Evolutionary conservation across 139 green algal genomes (phyloP).

Genomic region (Haematococcus lacustris): DNA sequence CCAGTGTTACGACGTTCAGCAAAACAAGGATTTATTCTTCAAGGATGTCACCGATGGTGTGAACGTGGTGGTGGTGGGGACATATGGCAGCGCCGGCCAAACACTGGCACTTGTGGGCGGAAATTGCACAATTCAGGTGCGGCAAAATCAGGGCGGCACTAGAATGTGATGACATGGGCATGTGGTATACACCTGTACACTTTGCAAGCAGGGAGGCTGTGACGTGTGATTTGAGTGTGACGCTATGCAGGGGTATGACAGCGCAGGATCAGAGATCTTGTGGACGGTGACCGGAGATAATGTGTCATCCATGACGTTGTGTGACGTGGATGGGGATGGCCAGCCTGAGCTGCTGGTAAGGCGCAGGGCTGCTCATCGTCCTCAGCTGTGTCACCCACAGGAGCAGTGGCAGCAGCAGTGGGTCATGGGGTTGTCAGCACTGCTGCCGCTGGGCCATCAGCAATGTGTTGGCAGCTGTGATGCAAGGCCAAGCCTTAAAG

Average conservation of each 20-base stretch:
- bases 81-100: slow-evolving; percentile 11
- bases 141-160: not conserved
- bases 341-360: slow-evolving; percentile 52
- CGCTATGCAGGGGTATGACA: slow-evolving; percentile 42
- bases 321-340: slow-evolving; percentile 51
- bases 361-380: no score
- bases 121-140: slow-evolving; percentile 36
- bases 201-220: no score
- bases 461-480: no score
- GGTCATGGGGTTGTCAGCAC: no score
- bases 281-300: slow-evolving; percentile 69
- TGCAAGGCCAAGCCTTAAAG: no score
- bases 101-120: slow-evolving; percentile 55
- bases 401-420: no score
- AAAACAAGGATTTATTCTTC: slow-evolving; percentile 66
- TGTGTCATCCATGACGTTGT: slow-evolving; percentile 56
- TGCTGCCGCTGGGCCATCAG: no score
- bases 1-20: slow-evolving; percentile 57
- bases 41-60: slow-evolving; percentile 61
- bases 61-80: slow-evolving; percentile 33
- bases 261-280: slow-evolving; percentile 47
- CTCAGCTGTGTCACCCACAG: no score
- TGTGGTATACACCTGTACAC: no score
- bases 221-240: not conserved
- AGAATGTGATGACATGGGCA: no score